Evolutionary conservation across 495 filamentous ascomycete species (phyloP), one percentile per base, ranked within the genome.

Genomic region (Choiromyces venosus): DNA sequence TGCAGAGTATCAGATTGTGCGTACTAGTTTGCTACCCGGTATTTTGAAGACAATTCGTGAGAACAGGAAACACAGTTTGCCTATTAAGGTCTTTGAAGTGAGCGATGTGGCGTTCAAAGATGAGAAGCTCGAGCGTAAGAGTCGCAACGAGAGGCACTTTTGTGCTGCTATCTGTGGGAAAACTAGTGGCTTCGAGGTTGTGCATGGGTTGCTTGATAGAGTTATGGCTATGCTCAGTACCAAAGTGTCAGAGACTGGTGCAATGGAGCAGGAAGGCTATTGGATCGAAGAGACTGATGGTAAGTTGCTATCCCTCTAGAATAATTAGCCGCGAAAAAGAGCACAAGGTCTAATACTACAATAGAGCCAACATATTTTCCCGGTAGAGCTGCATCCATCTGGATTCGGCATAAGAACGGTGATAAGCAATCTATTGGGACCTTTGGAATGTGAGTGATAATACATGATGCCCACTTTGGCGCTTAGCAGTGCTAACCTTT

Each of bases 151-250:
- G 86, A 84, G 94, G 36, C 94, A 94, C 83, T 97, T 96, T 83
- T 93, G 92, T 25, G 95, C 93, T n/a, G 93, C 93, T 0, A 97
- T 90, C 86, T 95, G 92, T 82, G 94, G 93, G 75, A 97, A 96
- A 87, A 91, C 87, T n/a, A 92, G 90, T 75, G 95, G 95, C 25
- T 99, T 99, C 83, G 96, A 99, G 83, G 84, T 96, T 68, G 93
- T 99, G 8, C 96, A 98, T 85, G 96, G 95, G 67, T 85, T 99
- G 74, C 82, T 99, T 37, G 95, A 98, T 81, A 89, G 95, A 21
- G 84, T 97, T 71, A 90, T 99, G 88, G 84, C 91, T 61, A 98
- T 99, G 96, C 86, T 99, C 66, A 91, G 91, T 78, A 89, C 87
- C 36, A 88, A 89, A 46, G 96, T 96, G 84, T 84, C 93, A 65